Percentiles rank a stretch among this genome's conserved stretches.
Conservation (phyloP, 352 stramenopile genomes). For the Pythium phragmiticola region DNA sequence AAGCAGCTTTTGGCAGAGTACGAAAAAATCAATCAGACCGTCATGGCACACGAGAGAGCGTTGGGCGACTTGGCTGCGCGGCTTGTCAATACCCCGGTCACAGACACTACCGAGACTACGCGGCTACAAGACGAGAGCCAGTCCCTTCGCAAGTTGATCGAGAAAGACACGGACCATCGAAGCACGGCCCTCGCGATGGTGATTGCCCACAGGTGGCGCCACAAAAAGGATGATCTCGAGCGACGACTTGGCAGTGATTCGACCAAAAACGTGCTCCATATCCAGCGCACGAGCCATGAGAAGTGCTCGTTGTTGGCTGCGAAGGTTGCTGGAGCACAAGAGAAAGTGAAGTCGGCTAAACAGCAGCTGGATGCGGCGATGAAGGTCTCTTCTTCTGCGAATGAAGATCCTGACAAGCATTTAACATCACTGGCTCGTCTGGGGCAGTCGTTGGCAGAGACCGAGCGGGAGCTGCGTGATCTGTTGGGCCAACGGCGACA, state of each 20-base stretch:
- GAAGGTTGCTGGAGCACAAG: not conserved
- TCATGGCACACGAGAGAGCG: conserved; percentile 33
- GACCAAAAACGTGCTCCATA: conserved; percentile 9
- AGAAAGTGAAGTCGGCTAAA: not conserved
- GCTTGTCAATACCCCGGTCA: conserved; percentile 25
- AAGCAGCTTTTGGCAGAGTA: conserved; percentile 17
- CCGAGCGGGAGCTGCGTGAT: conserved; percentile 1
- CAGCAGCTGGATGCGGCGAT: conserved; percentile 1
- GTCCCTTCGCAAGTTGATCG: conserved; percentile 36
- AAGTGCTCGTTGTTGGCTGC: conserved; percentile 8
- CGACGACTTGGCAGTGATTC: not conserved
- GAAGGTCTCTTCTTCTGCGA: not conserved
- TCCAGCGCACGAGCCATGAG: conserved; percentile 13
- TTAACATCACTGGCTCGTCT: not conserved
- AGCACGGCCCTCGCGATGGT: conserved; percentile 41
- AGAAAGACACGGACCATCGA: conserved; percentile 26
- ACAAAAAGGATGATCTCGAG: conserved; percentile 2
- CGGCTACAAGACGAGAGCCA: conserved; percentile 42
- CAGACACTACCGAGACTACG: conserved; percentile 23
- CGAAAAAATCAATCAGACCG: conserved; percentile 13
- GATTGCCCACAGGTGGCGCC: conserved; percentile 28
- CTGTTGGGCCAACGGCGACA: not conserved
- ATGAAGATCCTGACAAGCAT: not conserved
- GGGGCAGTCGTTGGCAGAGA: not conserved
- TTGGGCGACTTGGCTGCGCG: conserved; percentile 33